Evolutionary conservation across 2,329 filamentous ascomycete species (phyloP), one percentile per base, ranked within the genome.

Genomic region (Tympanopsis confertula): DNA sequence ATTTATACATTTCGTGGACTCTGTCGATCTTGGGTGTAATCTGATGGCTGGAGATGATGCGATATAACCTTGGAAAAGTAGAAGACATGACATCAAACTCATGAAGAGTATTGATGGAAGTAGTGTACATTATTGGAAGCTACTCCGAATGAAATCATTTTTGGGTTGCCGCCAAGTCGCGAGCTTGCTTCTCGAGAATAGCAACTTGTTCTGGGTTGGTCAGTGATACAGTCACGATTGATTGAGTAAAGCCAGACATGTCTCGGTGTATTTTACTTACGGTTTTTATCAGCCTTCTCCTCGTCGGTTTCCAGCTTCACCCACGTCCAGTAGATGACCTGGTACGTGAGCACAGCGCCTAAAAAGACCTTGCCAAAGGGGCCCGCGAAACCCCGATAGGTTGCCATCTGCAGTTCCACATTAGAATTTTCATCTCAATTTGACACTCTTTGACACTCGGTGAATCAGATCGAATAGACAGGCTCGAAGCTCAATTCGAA

Each of bases 361-460:
- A 67, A 54, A 39, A 68, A 64, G 41, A 65, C 60, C 44, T 68
- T 68, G 42, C 57, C 55, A 37, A 68, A 59, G 7, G 65, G 62
- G 22, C 61, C 50, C 4, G 50, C 53, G 40, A 65, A 62, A 28
- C 50, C 42, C 28, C 53, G 53, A 44, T 61, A 62, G n/a, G 52
- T 55, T 12, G 54, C 49, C 43, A 58, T 50, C 62, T 65, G 38
- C 12, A 30, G 36, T 29, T 18, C 18, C 19, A 14, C 22, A 12
- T 29, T 15, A 44, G n/a, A 43, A 38, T 5, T n/a, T n/a, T n/a
- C n/a, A n/a, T n/a, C n/a, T n/a, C n/a, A n/a, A n/a, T n/a, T n/a
- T n/a, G n/a, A n/a, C n/a, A n/a, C n/a, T n/a, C n/a, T n/a, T n/a
- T n/a, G n/a, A n/a, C n/a, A n/a, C n/a, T n/a, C n/a, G n/a, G n/a